Conservation (phyloP, 306 rosid species). For the Prunus mongolica region DNA sequence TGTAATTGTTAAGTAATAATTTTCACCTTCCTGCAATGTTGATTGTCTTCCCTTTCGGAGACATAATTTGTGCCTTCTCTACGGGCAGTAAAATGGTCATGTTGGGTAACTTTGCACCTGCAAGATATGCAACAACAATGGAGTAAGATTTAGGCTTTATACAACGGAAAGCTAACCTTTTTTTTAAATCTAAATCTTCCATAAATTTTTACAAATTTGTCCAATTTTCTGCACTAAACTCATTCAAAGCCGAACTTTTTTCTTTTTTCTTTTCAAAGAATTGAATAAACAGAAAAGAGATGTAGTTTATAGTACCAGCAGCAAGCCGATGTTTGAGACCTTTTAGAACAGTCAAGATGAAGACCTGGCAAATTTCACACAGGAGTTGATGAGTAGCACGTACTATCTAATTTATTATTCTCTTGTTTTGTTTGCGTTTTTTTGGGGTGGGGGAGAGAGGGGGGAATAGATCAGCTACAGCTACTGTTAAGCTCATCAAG, state of each 20-base stretch:
- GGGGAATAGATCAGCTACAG: not conserved
- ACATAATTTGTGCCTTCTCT: slow-evolving; percentile 43
- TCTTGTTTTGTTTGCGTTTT: not conserved
- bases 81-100: slow-evolving; percentile 53
- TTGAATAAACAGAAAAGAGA: not conserved
- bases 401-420: too few relatives aligned
- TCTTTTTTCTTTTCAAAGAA: not conserved
- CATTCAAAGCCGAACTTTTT: not conserved
- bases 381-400: slow-evolving; percentile 24
- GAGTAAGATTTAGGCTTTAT: slow-evolving; percentile 10
- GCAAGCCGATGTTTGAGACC: slow-evolving; percentile 95
- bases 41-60: slow-evolving; percentile 52
- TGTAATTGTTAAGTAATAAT: not conserved
- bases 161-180: not conserved
- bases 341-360: slow-evolving; percentile 79
- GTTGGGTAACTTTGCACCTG: slow-evolving; percentile 77
- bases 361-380: slow-evolving; percentile 66
- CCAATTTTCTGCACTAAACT: not conserved
- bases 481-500: too few relatives aligned
- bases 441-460: not conserved
- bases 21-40: slow-evolving; percentile 85
- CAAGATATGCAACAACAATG: not conserved
- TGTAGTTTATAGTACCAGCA: slow-evolving; percentile 58
- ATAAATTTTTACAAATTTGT: not conserved
- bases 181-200: not conserved